A percentile compares a stretch with the other conserved stretches of the same genome.
Evolutionary conservation across 352 stramenopile species (phyloP).

Genomic region (Phytophthora fragariaefolia): DNA sequence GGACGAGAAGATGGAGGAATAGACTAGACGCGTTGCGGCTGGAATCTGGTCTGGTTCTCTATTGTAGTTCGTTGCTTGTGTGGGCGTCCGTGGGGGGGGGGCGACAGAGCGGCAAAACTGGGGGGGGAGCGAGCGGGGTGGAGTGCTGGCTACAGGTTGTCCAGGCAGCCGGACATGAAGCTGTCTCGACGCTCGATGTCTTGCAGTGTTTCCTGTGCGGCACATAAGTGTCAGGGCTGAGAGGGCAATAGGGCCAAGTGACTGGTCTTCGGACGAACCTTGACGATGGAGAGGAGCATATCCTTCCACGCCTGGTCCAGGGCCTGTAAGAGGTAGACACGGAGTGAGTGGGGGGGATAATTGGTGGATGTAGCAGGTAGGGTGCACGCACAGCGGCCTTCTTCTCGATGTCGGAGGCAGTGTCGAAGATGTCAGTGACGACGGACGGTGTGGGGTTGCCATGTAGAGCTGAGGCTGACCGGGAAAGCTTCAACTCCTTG

Average conservation of each 20-base stretch:
- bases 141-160: constrained; percentile 47
- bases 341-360: constrained; percentile 4
- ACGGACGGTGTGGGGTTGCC: constrained; percentile 24
- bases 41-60: too few species aligned
- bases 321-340: constrained; percentile 30
- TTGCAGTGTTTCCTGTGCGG: constrained; percentile 63
- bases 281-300: constrained; percentile 62
- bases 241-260: neutral
- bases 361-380: neutral
- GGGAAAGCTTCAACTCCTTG: constrained; percentile 24
- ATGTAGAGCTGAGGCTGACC: constrained; percentile 14
- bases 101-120: constrained; percentile 24
- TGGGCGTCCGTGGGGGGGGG: too few species aligned
- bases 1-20: constrained; percentile 66
- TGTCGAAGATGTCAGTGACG: constrained; percentile 53
- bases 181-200: constrained; percentile 72
- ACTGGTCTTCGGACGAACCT: constrained; percentile 32
- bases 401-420: constrained; percentile 57
- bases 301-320: constrained; percentile 63
- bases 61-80: too few species aligned
- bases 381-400: constrained; percentile 49
- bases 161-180: constrained; percentile 71
- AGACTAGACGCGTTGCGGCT: too few species aligned
- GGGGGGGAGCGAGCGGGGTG: neutral
- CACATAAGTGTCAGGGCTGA: neutral